phyloP scores from a whole-genome alignment of 1,284 basidiomycete genomes.

The Vanrija sp. region DNA sequence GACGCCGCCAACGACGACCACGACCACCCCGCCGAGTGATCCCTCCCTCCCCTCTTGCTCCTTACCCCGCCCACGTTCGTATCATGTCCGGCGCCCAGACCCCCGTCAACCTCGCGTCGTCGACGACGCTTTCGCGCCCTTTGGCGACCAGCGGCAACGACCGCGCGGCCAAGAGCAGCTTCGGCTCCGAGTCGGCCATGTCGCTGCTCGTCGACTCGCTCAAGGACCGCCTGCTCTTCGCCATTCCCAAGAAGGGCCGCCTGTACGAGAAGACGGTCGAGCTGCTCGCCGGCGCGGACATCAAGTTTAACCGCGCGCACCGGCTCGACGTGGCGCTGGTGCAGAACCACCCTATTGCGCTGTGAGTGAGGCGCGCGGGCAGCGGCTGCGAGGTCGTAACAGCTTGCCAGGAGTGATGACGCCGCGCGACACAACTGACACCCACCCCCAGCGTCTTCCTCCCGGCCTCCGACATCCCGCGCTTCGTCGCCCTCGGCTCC shows the following conservation, averaged over 20 bases:
- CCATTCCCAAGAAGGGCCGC: constrained; percentile 96
- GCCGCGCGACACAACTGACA: too few species aligned
- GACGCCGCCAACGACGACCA: too few species aligned
- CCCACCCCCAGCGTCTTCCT: constrained; percentile 73
- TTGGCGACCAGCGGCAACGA: constrained; percentile 11
- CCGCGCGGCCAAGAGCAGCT: constrained; percentile 25
- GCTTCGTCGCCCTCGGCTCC: constrained; percentile 96
- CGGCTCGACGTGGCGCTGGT: constrained; percentile 89
- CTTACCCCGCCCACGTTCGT: not conserved
- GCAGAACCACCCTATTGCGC: constrained; percentile 86
- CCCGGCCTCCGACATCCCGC: constrained; percentile 94
- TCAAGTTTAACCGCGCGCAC: constrained; percentile 87
- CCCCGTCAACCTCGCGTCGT: constrained; percentile 10
- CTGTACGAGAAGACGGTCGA: constrained; percentile 89
- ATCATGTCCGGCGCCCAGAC: constrained; percentile 17
- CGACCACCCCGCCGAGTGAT: too few species aligned
- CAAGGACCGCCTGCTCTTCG: constrained; percentile 77
- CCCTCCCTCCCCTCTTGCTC: not conserved
- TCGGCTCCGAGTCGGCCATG: constrained; percentile 49
- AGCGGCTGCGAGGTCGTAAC: too few species aligned
- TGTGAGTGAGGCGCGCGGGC: too few species aligned
- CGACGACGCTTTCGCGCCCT: constrained; percentile 12
- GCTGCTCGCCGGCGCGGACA: constrained; percentile 85
- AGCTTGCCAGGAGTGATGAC: too few species aligned
- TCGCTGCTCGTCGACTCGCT: constrained; percentile 56